Evolutionary conservation across 164 flowering plant genomes (phyloP).

Genomic region (Umbellularia californica): DNA sequence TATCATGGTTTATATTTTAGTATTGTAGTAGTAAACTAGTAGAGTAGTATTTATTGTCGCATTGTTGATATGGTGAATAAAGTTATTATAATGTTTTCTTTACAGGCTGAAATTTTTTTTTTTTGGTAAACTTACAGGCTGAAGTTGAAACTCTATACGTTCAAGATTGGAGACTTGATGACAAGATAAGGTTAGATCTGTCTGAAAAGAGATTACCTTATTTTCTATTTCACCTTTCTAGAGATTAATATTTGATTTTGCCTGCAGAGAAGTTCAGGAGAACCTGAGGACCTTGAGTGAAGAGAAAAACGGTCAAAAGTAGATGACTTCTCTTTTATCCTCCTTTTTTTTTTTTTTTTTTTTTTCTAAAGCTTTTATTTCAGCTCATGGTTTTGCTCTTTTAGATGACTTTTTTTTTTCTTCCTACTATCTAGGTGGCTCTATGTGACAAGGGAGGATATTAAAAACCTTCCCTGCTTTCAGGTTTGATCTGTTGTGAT

Average conservation of each 20-base stretch:
- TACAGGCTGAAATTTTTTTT: constrained; percentile 40
- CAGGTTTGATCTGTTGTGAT: constrained; percentile 32
- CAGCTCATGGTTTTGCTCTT: not conserved
- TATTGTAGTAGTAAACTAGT: too few relatives aligned
- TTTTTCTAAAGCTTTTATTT: not conserved
- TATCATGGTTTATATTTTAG: too few relatives aligned
- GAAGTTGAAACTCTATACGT: constrained; percentile 39
- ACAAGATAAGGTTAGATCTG: constrained; percentile 47
- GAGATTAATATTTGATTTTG: constrained; percentile 14
- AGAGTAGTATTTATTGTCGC: too few relatives aligned
- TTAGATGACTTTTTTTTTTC: constrained; percentile 5
- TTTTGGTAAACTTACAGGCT: constrained; percentile 27
- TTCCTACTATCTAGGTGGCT: constrained; percentile 34
- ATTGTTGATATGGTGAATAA: too few relatives aligned
- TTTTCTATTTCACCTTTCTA: constrained; percentile 6
- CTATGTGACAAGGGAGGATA: constrained; percentile 56
- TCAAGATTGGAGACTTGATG: constrained; percentile 51
- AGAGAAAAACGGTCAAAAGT: constrained; percentile 47
- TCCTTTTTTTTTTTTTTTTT: too few relatives aligned
- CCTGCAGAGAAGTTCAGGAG: constrained; percentile 50
- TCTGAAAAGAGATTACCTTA: not conserved
- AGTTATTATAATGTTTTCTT: constrained; percentile 7
- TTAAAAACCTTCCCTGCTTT: constrained; percentile 52
- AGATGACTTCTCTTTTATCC: constrained; percentile 1
- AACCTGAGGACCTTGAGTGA: constrained; percentile 36